Conservation (phyloP, 371 early-diverging fungal species). For the Mucor circinelloides region DNA sequence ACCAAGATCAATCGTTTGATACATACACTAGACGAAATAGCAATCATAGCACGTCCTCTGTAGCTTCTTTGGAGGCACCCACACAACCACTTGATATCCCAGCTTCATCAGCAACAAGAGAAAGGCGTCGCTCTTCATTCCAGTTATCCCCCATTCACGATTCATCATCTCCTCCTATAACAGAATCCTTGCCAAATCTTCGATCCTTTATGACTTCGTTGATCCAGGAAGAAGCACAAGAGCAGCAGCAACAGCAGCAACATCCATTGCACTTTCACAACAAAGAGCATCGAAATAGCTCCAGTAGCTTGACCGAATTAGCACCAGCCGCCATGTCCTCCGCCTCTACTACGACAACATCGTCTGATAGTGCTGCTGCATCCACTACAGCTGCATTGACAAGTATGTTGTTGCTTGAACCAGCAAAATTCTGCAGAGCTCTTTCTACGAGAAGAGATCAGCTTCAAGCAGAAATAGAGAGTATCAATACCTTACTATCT, state of each 20-base stretch:
- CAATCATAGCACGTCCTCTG: not conserved
- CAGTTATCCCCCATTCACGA: constrained; percentile 12
- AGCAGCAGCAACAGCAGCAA: not conserved
- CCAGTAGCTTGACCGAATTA: not conserved
- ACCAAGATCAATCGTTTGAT: not conserved
- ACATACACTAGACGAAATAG: not conserved
- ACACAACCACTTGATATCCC: not conserved
- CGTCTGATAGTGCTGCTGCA: not conserved
- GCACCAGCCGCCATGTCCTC: not conserved
- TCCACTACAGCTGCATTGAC: constrained; percentile 9
- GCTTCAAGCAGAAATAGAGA: constrained; percentile 22
- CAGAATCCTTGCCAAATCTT: constrained; percentile 18
- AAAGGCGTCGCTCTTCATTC: constrained; percentile 5
- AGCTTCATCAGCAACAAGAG: not conserved
- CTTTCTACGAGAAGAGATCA: constrained; percentile 14
- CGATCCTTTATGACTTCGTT: constrained; percentile 13
- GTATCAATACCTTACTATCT: constrained; percentile 22
- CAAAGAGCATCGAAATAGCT: not conserved
- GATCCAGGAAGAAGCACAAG: not conserved
- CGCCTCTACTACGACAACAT: not conserved
- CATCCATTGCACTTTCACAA: not conserved
- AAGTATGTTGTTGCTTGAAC: constrained; percentile 20
- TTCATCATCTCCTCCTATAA: not conserved
- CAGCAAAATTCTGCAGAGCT: constrained; percentile 14
- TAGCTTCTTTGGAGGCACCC: not conserved